Evolutionary conservation across 768 basidiomycete genomes (phyloP).

Genomic region (Leccinellum rugosiceps): DNA sequence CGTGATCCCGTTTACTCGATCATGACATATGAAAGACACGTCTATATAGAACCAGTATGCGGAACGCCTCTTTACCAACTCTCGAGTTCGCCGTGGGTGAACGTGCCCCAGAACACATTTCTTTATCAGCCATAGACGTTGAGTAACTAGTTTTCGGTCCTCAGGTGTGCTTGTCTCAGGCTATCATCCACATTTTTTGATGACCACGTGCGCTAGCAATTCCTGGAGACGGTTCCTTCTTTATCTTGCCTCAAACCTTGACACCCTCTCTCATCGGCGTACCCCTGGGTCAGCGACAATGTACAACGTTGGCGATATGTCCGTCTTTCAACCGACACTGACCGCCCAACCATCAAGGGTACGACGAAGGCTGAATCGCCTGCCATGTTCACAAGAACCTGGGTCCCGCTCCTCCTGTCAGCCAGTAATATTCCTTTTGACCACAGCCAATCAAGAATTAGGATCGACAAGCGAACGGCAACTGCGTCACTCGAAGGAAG

Average conservation of each 20-base stretch:
- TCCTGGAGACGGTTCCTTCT: slow-evolving; percentile 82
- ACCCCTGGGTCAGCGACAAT: slow-evolving; percentile 14
- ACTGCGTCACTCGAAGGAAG: slow-evolving; percentile 90
- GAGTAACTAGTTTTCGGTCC: slow-evolving; percentile 79
- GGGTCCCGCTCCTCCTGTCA: slow-evolving; percentile 58
- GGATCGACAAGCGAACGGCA: slow-evolving; percentile 87
- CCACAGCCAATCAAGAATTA: slow-evolving; percentile 91
- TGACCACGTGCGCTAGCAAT: slow-evolving; percentile 48
- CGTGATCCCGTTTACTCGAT: background rate
- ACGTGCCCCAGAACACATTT: slow-evolving; percentile 46
- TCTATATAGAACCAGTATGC: slow-evolving; percentile 22
- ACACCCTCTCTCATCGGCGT: slow-evolving; percentile 44
- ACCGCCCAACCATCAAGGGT: slow-evolving; percentile 21
- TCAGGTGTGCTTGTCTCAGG: slow-evolving; percentile 59
- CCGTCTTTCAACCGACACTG: slow-evolving; percentile 12
- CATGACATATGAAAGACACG: background rate
- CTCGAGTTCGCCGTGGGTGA: slow-evolving; percentile 52
- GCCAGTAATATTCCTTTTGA: slow-evolving; percentile 85
- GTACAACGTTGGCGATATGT: slow-evolving; percentile 9
- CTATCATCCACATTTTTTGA: background rate
- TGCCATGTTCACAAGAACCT: slow-evolving; percentile 35
- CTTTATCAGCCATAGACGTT: slow-evolving; percentile 70
- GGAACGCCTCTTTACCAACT: slow-evolving; percentile 16
- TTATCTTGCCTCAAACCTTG: slow-evolving; percentile 53
- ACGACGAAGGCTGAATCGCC: slow-evolving; percentile 23